Evolutionary conservation across 2,329 filamentous ascomycete genomes (phyloP).

Genomic region (Tolypocladium pustulatum): DNA sequence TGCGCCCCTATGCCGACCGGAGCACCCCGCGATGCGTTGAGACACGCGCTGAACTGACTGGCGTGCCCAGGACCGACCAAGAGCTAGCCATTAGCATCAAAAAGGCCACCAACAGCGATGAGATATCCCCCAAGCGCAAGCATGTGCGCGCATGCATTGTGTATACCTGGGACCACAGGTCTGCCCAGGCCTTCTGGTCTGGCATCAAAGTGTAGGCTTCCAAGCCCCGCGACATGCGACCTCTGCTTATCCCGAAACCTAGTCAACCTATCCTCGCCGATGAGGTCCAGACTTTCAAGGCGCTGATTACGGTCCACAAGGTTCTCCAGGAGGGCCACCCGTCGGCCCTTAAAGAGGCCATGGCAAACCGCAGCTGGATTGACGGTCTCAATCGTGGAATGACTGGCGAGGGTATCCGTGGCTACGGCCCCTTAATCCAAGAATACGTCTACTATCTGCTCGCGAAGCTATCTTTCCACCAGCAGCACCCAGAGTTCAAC

Average conservation of each 20-base stretch:
- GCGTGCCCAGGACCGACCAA: constrained; percentile 46
- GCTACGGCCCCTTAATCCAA: constrained; percentile 84
- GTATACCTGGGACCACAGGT: constrained; percentile 99
- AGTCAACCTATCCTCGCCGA: constrained; percentile 97
- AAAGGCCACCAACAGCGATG: constrained; percentile 59
- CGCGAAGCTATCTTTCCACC: constrained; percentile 91
- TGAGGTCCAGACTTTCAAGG: constrained; percentile 98
- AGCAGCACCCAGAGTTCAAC: constrained; percentile 96
- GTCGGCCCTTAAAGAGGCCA: constrained; percentile 74
- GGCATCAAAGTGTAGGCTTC: constrained; percentile 89
- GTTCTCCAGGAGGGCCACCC: constrained; percentile 96
- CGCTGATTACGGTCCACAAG: constrained; percentile 93
- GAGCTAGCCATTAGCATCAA: constrained; percentile 61
- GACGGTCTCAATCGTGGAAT: constrained; percentile 83
- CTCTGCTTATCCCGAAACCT: constrained; percentile 5
- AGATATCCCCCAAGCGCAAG: constrained; percentile 65
- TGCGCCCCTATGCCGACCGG: not conserved
- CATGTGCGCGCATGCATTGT: constrained; percentile 98
- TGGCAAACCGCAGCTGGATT: constrained; percentile 81
- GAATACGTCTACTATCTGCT: constrained; percentile 96
- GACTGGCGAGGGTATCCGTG: constrained; percentile 72
- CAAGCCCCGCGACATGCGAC: not conserved
- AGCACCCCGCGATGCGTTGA: not conserved
- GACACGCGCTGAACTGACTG: not conserved
- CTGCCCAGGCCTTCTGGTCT: constrained; percentile 87